These are phyloP conservation scores for Russula brevipes DNA, from an alignment of 768 basidiomycete genomes.

Conservation along the genomic window DNA sequence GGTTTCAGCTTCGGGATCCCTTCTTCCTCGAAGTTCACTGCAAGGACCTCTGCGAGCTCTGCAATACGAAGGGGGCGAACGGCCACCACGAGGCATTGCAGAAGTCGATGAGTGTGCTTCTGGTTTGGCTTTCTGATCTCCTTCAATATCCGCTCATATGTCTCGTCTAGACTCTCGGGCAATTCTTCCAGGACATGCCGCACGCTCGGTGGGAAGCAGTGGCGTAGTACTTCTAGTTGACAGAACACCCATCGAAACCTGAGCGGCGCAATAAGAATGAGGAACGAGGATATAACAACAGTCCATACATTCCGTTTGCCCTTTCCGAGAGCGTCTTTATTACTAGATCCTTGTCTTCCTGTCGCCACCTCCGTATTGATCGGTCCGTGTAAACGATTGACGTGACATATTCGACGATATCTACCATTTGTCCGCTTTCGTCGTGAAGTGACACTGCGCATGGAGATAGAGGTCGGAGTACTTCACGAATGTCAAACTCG, in stretches of 20 bases:
- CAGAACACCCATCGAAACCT: slow-evolving; percentile 4
- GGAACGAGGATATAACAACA: not conserved
- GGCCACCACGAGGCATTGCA: not conserved
- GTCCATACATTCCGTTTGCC: not conserved
- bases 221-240: not conserved
- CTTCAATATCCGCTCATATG: slow-evolving; percentile 1
- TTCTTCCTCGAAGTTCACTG: not conserved
- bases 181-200: not conserved
- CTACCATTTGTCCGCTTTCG: not conserved
- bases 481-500: not conserved
- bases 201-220: not conserved
- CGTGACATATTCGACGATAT: not conserved
- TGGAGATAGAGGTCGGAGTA: not conserved
- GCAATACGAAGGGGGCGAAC: not conserved
- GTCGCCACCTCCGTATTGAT: not conserved
- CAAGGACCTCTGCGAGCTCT: not conserved
- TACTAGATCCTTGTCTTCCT: not conserved
- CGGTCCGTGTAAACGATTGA: not conserved
- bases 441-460: no score
- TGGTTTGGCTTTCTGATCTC: not conserved
- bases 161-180: not conserved
- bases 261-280: not conserved
- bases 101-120: not conserved
- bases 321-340: not conserved
- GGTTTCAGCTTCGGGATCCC: not conserved